These are phyloP conservation scores for Claviceps pazoutovae DNA, from an alignment of 2,329 filamentous ascomycete genomes.

Conservation along the genomic window DNA sequence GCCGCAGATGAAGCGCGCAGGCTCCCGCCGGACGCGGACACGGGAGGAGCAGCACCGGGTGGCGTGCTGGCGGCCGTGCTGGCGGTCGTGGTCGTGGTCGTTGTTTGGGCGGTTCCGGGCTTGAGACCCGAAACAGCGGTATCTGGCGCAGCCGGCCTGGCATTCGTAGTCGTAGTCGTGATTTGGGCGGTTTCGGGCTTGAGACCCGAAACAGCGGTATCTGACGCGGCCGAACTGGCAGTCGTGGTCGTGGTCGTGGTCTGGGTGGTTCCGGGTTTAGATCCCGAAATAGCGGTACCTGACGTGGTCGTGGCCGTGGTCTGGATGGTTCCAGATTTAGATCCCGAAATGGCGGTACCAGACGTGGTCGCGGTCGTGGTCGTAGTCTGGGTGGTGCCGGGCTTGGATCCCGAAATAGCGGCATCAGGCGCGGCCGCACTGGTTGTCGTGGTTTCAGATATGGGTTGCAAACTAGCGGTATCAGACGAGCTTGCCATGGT, in stretches of 20 bases:
- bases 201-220: constrained; percentile 23
- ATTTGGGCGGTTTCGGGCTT: constrained; percentile 20
- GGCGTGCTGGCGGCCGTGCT: constrained; percentile 15
- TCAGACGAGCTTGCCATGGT: constrained; percentile 5
- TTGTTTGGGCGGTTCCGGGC: constrained; percentile 19
- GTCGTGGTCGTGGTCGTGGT: no score
- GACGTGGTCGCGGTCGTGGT: constrained; percentile 12
- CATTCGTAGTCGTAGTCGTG: constrained; percentile 6
- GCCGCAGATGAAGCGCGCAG: constrained; percentile 8
- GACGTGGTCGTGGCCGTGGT: constrained; percentile 10
- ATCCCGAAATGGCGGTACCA: constrained; percentile 24
- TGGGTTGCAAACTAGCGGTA: constrained; percentile 23
- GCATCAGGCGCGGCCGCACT: constrained; percentile 22
- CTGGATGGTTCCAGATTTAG: constrained; percentile 21
- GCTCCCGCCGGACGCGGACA: constrained; percentile 11
- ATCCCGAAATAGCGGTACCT: constrained; percentile 24
- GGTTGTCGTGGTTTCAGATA: constrained; percentile 20
- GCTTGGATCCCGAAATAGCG: constrained; percentile 21
- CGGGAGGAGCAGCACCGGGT: constrained; percentile 12
- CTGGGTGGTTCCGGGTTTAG: constrained; percentile 5
- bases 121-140: constrained; percentile 23
- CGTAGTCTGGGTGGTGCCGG: constrained; percentile 18
- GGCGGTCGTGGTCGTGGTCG: constrained; percentile 9
- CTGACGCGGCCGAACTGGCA: neutral
- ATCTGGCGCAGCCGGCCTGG: constrained; percentile 19